Conservation (phyloP, 495 filamentous ascomycete species). For the Astrocystis sublimbata region DNA sequence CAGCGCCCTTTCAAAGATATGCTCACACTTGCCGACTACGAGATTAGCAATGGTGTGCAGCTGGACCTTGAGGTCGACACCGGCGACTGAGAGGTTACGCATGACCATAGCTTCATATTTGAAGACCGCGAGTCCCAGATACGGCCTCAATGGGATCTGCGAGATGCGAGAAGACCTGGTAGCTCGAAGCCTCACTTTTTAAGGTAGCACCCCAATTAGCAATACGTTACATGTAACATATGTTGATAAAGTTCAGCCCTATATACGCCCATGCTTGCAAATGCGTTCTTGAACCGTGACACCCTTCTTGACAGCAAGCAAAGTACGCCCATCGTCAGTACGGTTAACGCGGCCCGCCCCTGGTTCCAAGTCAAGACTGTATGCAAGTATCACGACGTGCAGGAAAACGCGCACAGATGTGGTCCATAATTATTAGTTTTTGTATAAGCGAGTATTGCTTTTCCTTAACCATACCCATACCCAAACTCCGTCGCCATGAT, state of each 20-base stretch:
- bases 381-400: no score
- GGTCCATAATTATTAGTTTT: no score
- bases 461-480: no score
- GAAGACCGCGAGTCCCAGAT: background rate
- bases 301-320: background rate
- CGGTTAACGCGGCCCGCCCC: background rate
- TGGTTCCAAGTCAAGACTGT: no score
- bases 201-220: slow-evolving; percentile 19
- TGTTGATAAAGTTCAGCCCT: slow-evolving; percentile 7
- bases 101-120: background rate
- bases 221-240: background rate
- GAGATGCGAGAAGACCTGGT: background rate
- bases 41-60: slow-evolving; percentile 84
- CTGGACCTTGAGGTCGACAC: slow-evolving; percentile 85
- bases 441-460: no score
- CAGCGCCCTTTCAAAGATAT: slow-evolving; percentile 90
- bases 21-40: slow-evolving; percentile 84
- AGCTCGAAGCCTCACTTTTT: background rate
- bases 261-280: background rate
- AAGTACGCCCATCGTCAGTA: background rate
- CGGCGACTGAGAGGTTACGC: slow-evolving; percentile 56
- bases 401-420: no score
- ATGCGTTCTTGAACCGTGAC: background rate
- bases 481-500: slow-evolving; percentile 4
- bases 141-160: background rate